Evolutionary conservation across 805 yeast species (phyloP).

Genomic region (Saccharomyces paradoxus): DNA sequence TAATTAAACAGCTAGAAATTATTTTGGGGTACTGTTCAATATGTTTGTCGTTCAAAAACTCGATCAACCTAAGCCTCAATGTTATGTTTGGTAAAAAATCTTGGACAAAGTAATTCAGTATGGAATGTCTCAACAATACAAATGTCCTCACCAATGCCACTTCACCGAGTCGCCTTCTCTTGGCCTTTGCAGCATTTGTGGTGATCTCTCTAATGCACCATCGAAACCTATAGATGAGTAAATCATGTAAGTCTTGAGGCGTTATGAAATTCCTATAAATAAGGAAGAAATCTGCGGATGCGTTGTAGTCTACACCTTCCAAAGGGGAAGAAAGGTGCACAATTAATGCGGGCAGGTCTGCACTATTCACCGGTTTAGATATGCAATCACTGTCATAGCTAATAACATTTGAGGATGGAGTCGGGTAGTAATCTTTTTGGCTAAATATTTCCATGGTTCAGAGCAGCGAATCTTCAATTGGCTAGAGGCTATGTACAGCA

Average conservation of each 20-base stretch:
- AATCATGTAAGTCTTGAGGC: conserved; percentile 48
- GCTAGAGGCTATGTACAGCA: neutral
- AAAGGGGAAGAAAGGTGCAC: conserved; percentile 63
- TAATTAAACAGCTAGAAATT: conserved; percentile 34
- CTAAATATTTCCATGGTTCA: conserved; percentile 17
- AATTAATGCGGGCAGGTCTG: conserved; percentile 34
- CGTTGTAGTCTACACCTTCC: conserved; percentile 61
- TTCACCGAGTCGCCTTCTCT: conserved; percentile 45
- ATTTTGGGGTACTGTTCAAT: conserved; percentile 16
- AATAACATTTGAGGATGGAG: conserved; percentile 23
- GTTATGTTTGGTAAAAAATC: conserved; percentile 58
- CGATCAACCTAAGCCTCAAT: conserved; percentile 38
- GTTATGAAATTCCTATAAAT: conserved; percentile 68
- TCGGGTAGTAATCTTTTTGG: conserved; percentile 25
- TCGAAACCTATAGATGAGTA: conserved; percentile 54
- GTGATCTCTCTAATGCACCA: conserved; percentile 53
- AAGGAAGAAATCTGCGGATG: conserved; percentile 77
- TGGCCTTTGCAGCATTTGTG: conserved; percentile 13
- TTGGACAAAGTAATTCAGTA: conserved; percentile 75
- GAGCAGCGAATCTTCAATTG: neutral
- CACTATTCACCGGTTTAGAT: conserved; percentile 13
- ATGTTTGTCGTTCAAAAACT: conserved; percentile 34
- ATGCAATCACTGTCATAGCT: conserved; percentile 10
- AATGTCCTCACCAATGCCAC: conserved; percentile 72
- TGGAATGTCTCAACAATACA: conserved; percentile 83